These are phyloP conservation scores for Hypoxylon sp. DNA, from an alignment of 2,329 filamentous ascomycete species.

Conservation along the genomic window DNA sequence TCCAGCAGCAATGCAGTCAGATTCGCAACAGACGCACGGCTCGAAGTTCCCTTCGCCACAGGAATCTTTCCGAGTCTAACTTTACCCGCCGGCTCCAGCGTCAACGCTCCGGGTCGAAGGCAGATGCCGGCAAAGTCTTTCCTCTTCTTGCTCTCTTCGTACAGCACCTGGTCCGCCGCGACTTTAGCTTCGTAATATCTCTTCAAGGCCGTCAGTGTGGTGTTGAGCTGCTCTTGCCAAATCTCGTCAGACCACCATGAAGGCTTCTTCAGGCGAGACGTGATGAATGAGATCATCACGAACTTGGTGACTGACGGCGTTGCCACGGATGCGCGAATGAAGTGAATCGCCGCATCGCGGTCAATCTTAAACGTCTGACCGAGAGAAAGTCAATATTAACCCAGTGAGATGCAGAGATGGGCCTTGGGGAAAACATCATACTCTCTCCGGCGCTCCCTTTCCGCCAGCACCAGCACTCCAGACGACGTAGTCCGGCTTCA, in stretches of 20 bases:
- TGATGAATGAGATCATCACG: constrained; percentile 74
- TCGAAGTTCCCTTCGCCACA: constrained; percentile 59
- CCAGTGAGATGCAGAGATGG: neutral
- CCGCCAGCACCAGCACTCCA: constrained; percentile 78
- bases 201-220: constrained; percentile 61
- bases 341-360: constrained; percentile 73
- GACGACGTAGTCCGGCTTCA: constrained; percentile 76
- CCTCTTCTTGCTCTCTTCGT: constrained; percentile 62
- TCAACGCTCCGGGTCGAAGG: constrained; percentile 68
- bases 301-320: constrained; percentile 71
- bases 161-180: constrained; percentile 71
- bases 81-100: constrained; percentile 63
- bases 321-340: constrained; percentile 71
- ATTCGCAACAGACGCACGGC: constrained; percentile 72
- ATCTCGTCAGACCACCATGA: constrained; percentile 68
- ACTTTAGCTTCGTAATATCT: constrained; percentile 74
- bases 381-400: constrained; percentile 10
- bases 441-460: constrained; percentile 68
- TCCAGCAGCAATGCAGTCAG: constrained; percentile 71
- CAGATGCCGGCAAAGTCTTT: constrained; percentile 64
- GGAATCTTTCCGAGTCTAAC: constrained; percentile 65
- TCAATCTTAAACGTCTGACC: constrained; percentile 52
- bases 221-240: constrained; percentile 61
- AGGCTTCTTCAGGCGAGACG: constrained; percentile 66
- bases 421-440: constrained; percentile 43